Evolutionary conservation across 148 eudicot species (phyloP).

Genomic region (Pouteria glomerata): DNA sequence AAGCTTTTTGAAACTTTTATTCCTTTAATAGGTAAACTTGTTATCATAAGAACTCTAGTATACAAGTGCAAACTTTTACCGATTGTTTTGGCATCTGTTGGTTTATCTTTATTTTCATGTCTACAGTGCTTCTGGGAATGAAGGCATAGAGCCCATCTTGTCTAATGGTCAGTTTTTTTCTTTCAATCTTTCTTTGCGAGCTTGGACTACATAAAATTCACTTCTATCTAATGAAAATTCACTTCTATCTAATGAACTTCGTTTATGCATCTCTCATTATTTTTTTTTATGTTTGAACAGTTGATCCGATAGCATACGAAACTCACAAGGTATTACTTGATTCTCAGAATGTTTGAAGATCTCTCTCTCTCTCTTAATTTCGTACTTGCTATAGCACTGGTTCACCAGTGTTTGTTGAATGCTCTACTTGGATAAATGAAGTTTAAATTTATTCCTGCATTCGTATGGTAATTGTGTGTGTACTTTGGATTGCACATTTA

Average conservation of each 20-base stretch:
- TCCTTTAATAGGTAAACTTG: neutral
- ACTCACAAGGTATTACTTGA: slow-evolving; percentile 61
- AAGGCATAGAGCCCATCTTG: slow-evolving; percentile 58
- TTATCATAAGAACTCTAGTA: too few relatives aligned
- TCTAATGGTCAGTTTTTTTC: slow-evolving; percentile 61
- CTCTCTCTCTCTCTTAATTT: neutral
- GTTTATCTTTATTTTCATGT: slow-evolving; percentile 14
- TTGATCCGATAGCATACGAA: slow-evolving; percentile 57
- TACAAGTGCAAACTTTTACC: neutral
- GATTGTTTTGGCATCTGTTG: neutral
- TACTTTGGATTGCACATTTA: neutral
- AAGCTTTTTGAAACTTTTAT: neutral
- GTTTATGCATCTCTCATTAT: neutral
- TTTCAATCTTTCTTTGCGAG: neutral
- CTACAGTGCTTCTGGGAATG: slow-evolving; percentile 64
- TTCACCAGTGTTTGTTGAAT: neutral
- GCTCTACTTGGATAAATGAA: neutral
- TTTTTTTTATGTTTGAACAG: slow-evolving; percentile 41
- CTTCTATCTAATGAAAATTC: slow-evolving; percentile 5
- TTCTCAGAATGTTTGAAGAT: neutral
- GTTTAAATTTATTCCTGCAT: neutral
- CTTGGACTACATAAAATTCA: neutral
- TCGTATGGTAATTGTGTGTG: neutral
- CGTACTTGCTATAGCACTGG: neutral
- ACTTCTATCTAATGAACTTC: slow-evolving; percentile 9